Base-by-base conservation (phyloP, 2,329 filamentous ascomycete species). In the Esteya vermicola region DNA sequence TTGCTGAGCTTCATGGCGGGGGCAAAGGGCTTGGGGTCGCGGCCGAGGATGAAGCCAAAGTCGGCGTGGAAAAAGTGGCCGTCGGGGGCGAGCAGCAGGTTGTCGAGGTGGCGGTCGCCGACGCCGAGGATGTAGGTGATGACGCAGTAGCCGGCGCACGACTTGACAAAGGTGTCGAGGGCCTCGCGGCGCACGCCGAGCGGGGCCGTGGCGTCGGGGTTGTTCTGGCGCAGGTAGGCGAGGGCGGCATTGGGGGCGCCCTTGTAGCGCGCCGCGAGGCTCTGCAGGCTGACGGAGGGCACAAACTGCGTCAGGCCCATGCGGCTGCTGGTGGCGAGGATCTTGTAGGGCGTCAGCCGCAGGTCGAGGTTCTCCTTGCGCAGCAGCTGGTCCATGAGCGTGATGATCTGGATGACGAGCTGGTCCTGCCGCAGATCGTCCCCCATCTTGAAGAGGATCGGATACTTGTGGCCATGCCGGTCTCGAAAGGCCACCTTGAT, bases 11-110 rank as follows among this genome's bases (percentile, higher is more conserved):
- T 98, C 80, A 98, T 94, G 39, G 89, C 78, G 0, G 91, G 91
- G 0, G 91, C 89, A 54, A 98, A 96, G 0, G 91, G 91, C 55
- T 98, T 98, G 0, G 91, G 91, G 50, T 98, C 91, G 31, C 91
- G 83, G 16, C 91, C 91, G 2, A 98, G 79, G 46, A 98, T 98
- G 60, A 93, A 98, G 32, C 93, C 91, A 52, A 98, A 98, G 58
- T 98, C 91, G 23, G 89, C 88, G 57, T 98, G 91, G 70, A 98
- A 95, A 66, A 98, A 98, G 59, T 93, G 85, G 0, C 78, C 91
- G 49, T 88, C 81, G 1, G 91, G 88, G 0, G 86, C 76, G 6
- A 98, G 75, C 21, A 98, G 76, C 1, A 98, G 74, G 52, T 98
- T 98, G 57, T 98, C 91, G 3, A 96, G 71, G 60, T 98, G 91